Conservation (phyloP, 176 grass and related monocot genomes). For the Carex scoparia region DNA sequence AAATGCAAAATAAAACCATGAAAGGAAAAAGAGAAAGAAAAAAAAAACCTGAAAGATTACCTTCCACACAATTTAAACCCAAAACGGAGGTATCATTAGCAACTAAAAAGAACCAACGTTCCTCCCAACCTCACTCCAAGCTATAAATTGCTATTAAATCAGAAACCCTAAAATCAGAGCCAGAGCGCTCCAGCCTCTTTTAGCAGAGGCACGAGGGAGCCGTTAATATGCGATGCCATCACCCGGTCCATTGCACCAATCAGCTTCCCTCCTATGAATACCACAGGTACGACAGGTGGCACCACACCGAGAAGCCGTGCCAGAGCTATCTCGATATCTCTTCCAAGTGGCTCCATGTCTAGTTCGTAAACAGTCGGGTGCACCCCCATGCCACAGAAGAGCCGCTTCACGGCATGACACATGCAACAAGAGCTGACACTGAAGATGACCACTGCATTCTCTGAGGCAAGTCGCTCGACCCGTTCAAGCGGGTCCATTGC, state of each 20-base stretch:
- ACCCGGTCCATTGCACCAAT: constrained; percentile 88
- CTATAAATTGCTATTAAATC: constrained; percentile 4
- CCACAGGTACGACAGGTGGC: constrained; percentile 56
- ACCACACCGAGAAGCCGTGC: constrained; percentile 47
- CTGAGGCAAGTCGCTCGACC: constrained; percentile 71
- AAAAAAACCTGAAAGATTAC: not conserved
- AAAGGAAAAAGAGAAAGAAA: constrained; percentile 11
- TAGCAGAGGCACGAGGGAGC: constrained; percentile 80
- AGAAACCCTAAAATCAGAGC: constrained; percentile 47
- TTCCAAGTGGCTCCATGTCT: constrained; percentile 68
- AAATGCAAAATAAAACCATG: constrained; percentile 5
- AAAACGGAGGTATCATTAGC: constrained; percentile 29
- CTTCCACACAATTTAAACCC: constrained; percentile 19
- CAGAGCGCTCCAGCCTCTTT: constrained; percentile 94
- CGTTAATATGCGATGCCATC: constrained; percentile 92
- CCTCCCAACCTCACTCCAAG: constrained; percentile 24
- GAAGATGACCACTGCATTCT: constrained; percentile 97
- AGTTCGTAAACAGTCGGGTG: constrained; percentile 90
- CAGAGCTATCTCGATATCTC: constrained; percentile 76
- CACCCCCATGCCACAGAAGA: constrained; percentile 98
- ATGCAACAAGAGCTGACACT: constrained; percentile 99
- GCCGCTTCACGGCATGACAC: constrained; percentile 98
- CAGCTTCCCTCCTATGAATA: constrained; percentile 87
- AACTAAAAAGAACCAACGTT: constrained; percentile 22
- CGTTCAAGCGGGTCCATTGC: constrained; percentile 59